phyloP scores from a whole-genome alignment of 1,284 basidiomycete species.

The Austropuccinia psidii region DNA sequence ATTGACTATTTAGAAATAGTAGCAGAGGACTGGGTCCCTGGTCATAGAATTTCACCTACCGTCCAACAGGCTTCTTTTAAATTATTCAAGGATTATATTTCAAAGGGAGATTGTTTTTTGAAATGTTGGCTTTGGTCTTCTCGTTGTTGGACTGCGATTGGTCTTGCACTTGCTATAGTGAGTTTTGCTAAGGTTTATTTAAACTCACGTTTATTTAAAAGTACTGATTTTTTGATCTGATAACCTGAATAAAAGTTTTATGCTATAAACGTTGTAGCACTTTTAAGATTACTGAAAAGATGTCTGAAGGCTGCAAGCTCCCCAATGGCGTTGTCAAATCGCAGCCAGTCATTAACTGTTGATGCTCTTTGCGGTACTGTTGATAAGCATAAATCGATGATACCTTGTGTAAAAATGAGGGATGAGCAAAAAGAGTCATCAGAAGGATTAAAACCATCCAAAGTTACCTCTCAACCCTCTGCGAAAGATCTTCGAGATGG shows the following conservation, averaged over 20 bases:
- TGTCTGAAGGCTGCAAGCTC: slow-evolving; percentile 10
- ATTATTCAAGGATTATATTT: background rate
- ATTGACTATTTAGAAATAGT: background rate
- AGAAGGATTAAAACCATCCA: background rate
- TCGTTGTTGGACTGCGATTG: slow-evolving; percentile 20
- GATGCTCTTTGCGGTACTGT: no score
- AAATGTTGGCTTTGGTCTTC: slow-evolving; percentile 17
- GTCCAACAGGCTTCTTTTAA: background rate
- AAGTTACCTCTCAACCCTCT: background rate
- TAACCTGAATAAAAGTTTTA: slow-evolving; percentile 22
- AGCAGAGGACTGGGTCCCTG: background rate
- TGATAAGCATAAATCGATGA: no score
- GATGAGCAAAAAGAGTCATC: background rate
- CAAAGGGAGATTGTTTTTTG: slow-evolving; percentile 2
- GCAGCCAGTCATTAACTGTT: no score
- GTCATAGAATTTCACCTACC: background rate
- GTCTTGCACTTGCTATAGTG: slow-evolving; percentile 20
- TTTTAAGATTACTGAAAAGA: slow-evolving; percentile 10
- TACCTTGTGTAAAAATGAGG: no score
- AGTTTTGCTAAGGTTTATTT: background rate
- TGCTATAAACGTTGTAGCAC: background rate
- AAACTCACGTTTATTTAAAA: background rate
- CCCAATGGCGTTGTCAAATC: background rate
- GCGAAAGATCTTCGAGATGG: slow-evolving; percentile 18
- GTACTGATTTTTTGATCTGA: background rate